These are phyloP conservation scores for Entoloma clypeatum DNA, from an alignment of 1,284 basidiomycete species.

Conservation along the genomic window DNA sequence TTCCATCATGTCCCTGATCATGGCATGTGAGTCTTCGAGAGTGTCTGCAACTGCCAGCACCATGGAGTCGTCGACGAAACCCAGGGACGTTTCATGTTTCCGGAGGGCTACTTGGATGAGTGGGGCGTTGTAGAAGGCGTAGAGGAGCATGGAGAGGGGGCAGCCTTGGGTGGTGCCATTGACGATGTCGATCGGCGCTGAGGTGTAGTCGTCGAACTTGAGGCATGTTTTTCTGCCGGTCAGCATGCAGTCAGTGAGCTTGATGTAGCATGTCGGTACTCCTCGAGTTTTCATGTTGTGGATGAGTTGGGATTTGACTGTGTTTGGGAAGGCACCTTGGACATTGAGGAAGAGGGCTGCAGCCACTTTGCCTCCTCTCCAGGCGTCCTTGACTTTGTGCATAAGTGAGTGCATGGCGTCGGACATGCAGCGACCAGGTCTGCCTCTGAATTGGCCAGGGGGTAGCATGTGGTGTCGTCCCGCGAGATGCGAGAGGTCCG, in stretches of 20 bases:
- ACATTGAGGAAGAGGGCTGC: conserved; percentile 32
- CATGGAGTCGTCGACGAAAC: too few relatives aligned
- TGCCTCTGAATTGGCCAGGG: conserved; percentile 29
- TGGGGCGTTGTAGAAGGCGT: conserved; percentile 26
- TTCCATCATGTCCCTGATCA: not conserved
- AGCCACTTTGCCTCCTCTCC: conserved; percentile 26
- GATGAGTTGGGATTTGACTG: conserved; percentile 21
- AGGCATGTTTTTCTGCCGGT: conserved; percentile 19
- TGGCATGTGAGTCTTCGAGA: not conserved
- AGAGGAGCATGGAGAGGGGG: conserved; percentile 23
- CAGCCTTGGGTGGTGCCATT: conserved; percentile 28
- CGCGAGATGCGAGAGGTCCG: conserved; percentile 20
- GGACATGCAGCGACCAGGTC: conserved; percentile 31
- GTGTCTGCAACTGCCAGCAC: not conserved
- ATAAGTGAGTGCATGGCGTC: conserved; percentile 32
- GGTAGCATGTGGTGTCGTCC: conserved; percentile 28
- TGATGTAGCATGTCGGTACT: conserved; percentile 22
- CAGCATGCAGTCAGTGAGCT: conserved; percentile 18
- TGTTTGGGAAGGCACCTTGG: conserved; percentile 31
- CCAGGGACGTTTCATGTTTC: too few relatives aligned
- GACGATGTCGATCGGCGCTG: conserved; percentile 17
- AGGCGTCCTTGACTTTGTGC: conserved; percentile 28
- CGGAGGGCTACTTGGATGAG: too few relatives aligned
- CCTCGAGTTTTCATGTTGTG: conserved; percentile 27
- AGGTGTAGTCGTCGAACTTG: conserved; percentile 26